Evolutionary conservation across 73 alveolate genomes (phyloP), one percentile per base, ranked within the genome.

Genomic region (Tetrahymena borealis): DNA sequence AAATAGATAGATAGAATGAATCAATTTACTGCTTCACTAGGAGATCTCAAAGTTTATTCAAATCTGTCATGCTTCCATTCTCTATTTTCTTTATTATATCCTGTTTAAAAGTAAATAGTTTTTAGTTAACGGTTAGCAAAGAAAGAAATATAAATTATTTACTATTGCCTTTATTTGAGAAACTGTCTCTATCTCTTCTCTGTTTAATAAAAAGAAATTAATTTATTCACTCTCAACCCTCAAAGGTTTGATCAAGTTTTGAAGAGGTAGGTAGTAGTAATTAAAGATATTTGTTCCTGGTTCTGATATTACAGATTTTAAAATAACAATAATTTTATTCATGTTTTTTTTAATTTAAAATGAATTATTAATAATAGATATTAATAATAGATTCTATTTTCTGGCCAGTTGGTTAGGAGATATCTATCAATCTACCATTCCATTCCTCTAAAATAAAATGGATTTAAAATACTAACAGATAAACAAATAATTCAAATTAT

Each of bases 121-220:
- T 18, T 41, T 18, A 41, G 20, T 41, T 7, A 41, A 41, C 7
- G 2, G 32, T 12, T 41, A 18, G 33, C 2, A 18, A 4, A 3
- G 33, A 39, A 20, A 0, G n/a, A 28, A 60, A 60, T 60, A 24
- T 39, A 39, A 39, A 39, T 24, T 32, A 60, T 24, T 8, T 60
- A 60, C 85, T 60, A 24, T 60, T 60, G 28, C 28, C 85, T 20
- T 35, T 60, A 24, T 35, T 35, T n/a, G n/a, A 60, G 85, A 60
- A 60, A 60, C 85, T 60, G 37, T 60, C 85, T 60, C 85, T 60
- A 60, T 60, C 85, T 60, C 85, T 60, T 60, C 85, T 60, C 85
- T 60, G 85, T 60, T 60, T 60, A 60, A 60, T 60, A 60, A 60
- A 60, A 60, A 60, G 85, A 60, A 60, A 60, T 60, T 60, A 60